These are phyloP conservation scores for Coccinonectria pachysandricola DNA, from an alignment of 2,329 filamentous ascomycete species.

Conservation along the genomic window DNA sequence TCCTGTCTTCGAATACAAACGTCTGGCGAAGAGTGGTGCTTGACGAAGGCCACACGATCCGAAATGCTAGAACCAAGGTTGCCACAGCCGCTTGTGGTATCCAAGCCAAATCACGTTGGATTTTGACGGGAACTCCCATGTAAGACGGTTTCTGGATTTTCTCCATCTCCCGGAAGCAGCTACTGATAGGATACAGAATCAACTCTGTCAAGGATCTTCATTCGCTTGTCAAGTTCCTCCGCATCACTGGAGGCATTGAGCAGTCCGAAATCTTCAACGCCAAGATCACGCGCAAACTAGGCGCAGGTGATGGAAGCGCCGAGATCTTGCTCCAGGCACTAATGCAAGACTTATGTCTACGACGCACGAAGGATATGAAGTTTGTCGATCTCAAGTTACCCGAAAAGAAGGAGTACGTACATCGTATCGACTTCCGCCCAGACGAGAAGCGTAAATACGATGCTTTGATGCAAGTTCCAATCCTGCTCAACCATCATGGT, in stretches of 20 bases:
- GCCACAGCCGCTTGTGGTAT: conserved; percentile 59
- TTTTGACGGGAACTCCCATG: conserved; percentile 72
- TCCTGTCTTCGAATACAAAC: conserved; percentile 29
- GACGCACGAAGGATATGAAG: conserved; percentile 78
- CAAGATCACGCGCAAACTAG: conserved; percentile 51
- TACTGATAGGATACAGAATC: conserved; percentile 36
- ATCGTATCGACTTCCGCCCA: conserved; percentile 60
- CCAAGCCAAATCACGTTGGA: conserved; percentile 65
- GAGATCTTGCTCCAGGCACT: conserved; percentile 61
- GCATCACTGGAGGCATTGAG: conserved; percentile 65
- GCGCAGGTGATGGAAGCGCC: conserved; percentile 43
- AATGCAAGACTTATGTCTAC: conserved; percentile 71
- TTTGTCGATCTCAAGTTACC: conserved; percentile 78
- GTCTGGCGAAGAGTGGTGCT: conserved; percentile 72
- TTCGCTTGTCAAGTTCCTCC: conserved; percentile 67
- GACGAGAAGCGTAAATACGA: conserved; percentile 73
- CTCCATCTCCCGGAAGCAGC: too few relatives aligned
- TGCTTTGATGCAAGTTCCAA: conserved; percentile 48
- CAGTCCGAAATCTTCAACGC: conserved; percentile 63
- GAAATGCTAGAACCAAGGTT: conserved; percentile 65
- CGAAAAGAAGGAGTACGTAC: conserved; percentile 65
- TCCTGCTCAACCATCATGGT: not conserved
- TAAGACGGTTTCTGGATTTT: too few relatives aligned
- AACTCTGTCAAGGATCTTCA: conserved; percentile 76
- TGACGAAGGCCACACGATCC: conserved; percentile 75